Percentiles rank a stretch among this genome's conserved stretches.
These are phyloP conservation scores for Aspergillus pseudotamarii DNA, from an alignment of 2,329 filamentous ascomycete genomes.

Conservation along the genomic window DNA sequence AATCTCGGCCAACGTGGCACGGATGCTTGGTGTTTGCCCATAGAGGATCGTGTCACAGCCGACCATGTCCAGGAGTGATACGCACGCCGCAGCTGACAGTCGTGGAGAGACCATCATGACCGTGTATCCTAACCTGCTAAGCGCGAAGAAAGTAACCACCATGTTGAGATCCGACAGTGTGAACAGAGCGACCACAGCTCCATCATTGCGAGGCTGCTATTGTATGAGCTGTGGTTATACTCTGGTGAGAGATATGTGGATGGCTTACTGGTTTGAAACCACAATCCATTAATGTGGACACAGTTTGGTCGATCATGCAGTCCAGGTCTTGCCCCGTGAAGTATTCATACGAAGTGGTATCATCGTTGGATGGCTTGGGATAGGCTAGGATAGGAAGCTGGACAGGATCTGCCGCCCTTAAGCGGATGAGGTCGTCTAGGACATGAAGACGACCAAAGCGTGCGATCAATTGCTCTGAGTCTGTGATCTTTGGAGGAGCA, in stretches of 20 bases:
- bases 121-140: conserved; percentile 49
- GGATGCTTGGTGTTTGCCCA: conserved; percentile 38
- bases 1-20: conserved; percentile 33
- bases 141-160: conserved; percentile 48
- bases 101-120: conserved; percentile 49
- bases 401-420: conserved; percentile 41
- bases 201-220: conserved; percentile 21
- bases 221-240: background rate
- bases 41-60: conserved; percentile 41
- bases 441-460: conserved; percentile 45
- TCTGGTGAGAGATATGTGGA: background rate
- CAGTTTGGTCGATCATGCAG: conserved; percentile 44
- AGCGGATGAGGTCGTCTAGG: conserved; percentile 47
- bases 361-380: conserved; percentile 34
- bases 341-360: conserved; percentile 40
- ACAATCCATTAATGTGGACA: conserved; percentile 31
- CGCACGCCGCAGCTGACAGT: conserved; percentile 44
- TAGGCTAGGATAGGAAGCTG: conserved; percentile 48
- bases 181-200: conserved; percentile 41
- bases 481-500: background rate
- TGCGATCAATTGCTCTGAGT: conserved; percentile 24
- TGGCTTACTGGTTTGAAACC: conserved; percentile 20
- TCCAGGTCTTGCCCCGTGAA: conserved; percentile 47
- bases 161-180: conserved; percentile 47
- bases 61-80: conserved; percentile 43